Evolutionary conservation across 768 basidiomycete genomes (phyloP), one percentile per base, ranked within the genome.

Genomic region (Calvatia gigantea): DNA sequence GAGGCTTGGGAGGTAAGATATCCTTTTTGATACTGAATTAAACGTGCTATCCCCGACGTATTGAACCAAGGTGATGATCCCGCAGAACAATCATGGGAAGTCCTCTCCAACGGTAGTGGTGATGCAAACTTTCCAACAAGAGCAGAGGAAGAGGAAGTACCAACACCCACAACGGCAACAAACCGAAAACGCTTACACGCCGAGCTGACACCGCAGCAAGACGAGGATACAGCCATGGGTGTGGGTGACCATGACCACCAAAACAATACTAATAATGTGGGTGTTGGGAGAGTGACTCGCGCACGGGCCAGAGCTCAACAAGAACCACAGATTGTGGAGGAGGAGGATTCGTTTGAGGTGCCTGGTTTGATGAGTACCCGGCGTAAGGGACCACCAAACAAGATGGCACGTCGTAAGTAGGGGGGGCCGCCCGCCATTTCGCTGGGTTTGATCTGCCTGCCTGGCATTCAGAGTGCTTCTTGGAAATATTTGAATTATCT

Each of bases 71-170:
- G 21, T 27, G 1, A 60, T 60, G 6, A 39, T 58, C 29, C 70
- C 7, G 73, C 74, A 0, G 78, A 81, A 58, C 84, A 83, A 19
- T 79, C 82, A 23, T 75, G 71, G 67, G 83, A 86, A 62, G 83
- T 86, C 80, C 73, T 83, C 12, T 68, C 69, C 31, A 67, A 73
- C 43, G 75, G 11, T 19, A 25, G 8, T 29, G 39, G n/a, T 6
- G 6, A 14, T 23, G 12, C 19, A 17, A n/a, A n/a, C n/a, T n/a
- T n/a, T n/a, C 2, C 28, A 38, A 9, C 50, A 31, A 19, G n/a
- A 29, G 35, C 14, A 37, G 17, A n/a, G 29, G 57, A 61, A 47
- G 51, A 54, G 12, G 62, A 59, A 48, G 63, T 43, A 23, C 60
- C 55, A 38, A 45, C 51, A 45, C 61, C 39, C 6, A 39, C 60